Evolutionary conservation across 306 rosid species (phyloP), one percentile per base, ranked within the genome.

Genomic region (Mimosa pudica): DNA sequence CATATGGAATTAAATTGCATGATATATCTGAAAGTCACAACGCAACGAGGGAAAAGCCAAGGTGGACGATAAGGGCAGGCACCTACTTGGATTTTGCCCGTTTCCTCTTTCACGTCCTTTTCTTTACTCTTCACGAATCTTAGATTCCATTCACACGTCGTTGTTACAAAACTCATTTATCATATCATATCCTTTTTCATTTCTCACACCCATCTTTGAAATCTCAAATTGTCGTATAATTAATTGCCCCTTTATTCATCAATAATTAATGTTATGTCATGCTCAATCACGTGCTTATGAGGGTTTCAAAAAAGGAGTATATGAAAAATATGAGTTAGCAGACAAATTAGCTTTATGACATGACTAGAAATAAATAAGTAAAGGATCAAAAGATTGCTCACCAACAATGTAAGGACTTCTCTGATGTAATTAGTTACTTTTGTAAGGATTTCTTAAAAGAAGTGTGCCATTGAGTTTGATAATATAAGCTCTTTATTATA

Each of bases 121-220:
- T 75, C 11, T 16, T 8, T 9, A 6, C 52, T 73, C 73, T 52
- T 61, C 70, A 32, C 41, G 73, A 68, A 38, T 52, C 77, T 64
- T 12, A 73, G 90, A 87, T 87, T 87, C 90, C 87, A 57, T 80
- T 71, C 81, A 63, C 10, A 55, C 10, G 85, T 88, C 84, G 58
- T 78, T 76, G 52, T 76, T 66, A 54, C 63, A 52, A 67, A 71
- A 48, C 76, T 73, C 79, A 73, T 83, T 77, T 49, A 8, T 79
- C 81, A 68, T 54, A 13, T 38, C 11, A 17, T 10, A 52, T 0
- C 61, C 30, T 54, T 18, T n/a, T 7, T 57, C 12, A 18, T 17
- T 18, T n/a, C 1, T 55, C 30, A 17, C 61, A 6, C 61, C 61
- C 7, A 55, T 55, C 61, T 55, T 55, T 55, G 58, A 55, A 55